Evolutionary conservation across 768 basidiomycete genomes (phyloP).

Genomic region (Megacollybia marginata): DNA sequence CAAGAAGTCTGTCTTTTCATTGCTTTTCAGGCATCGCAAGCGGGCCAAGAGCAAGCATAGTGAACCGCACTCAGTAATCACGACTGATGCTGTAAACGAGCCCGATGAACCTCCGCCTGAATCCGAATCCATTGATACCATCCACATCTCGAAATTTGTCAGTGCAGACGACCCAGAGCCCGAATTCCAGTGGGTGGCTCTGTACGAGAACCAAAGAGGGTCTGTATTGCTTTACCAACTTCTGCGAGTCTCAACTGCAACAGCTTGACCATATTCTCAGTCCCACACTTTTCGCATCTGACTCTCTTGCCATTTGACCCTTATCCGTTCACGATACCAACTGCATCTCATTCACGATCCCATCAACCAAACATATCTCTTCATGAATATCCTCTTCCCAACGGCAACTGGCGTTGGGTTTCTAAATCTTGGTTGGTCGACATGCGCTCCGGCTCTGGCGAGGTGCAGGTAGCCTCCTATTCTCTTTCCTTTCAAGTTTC

Average conservation of each 20-base stretch:
- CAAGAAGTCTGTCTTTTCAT: no score
- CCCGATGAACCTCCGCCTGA: no score
- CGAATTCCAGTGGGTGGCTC: conserved; percentile 66
- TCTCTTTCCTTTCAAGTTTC: no score
- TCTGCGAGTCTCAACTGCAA: conserved; percentile 3
- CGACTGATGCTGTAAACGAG: no score
- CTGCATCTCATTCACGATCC: conserved; percentile 27
- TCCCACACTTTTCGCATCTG: conserved; percentile 61
- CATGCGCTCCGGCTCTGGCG: conserved; percentile 70
- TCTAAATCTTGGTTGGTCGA: conserved; percentile 82
- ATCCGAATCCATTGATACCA: no score
- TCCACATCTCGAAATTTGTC: no score
- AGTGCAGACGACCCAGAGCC: no score
- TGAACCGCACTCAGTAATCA: no score
- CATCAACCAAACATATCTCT: conserved; percentile 52
- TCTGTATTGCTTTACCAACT: conserved; percentile 20
- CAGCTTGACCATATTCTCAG: conserved; percentile 63
- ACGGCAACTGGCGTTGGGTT: conserved; percentile 78
- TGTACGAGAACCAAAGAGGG: conserved; percentile 86
- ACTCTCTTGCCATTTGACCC: conserved; percentile 71
- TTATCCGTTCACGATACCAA: conserved; percentile 61
- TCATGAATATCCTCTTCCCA: conserved; percentile 63
- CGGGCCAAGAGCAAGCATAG: no score
- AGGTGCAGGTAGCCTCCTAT: conserved; percentile 32
- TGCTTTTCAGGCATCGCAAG: no score